A percentile compares a stretch with the other conserved stretches of the same genome.
Evolutionary conservation across 345 rosid species (phyloP).

Genomic region (Theobroma cacao): DNA sequence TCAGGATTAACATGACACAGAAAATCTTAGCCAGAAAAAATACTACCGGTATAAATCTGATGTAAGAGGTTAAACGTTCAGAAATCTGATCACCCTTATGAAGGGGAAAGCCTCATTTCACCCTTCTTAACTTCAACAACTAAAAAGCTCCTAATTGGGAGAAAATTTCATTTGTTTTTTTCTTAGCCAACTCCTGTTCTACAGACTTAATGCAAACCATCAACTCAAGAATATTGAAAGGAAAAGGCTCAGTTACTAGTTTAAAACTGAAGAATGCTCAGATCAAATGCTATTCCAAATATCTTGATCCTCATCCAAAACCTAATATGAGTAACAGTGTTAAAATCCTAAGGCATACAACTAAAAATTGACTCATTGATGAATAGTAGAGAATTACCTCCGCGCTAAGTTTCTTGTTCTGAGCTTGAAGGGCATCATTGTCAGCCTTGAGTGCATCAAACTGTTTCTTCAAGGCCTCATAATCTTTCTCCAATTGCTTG

Average conservation of each 20-base stretch:
- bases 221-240: neutral
- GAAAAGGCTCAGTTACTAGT: neutral
- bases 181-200: neutral
- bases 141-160: neutral
- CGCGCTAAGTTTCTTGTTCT: conserved; percentile 60
- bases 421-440: conserved; percentile 61
- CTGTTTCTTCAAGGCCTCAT: conserved; percentile 62
- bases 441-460: conserved; percentile 61
- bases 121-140: neutral
- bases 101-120: neutral
- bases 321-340: neutral
- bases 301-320: neutral
- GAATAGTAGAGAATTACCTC: conserved; percentile 38
- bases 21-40: conserved; percentile 11
- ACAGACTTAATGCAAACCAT: neutral
- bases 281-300: conserved; percentile 1
- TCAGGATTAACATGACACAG: conserved; percentile 10
- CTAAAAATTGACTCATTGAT: neutral
- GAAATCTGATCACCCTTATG: neutral
- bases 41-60: neutral
- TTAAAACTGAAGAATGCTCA: conserved; percentile 4
- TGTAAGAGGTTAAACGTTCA: neutral
- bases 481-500: conserved; percentile 69
- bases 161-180: neutral
- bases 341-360: neutral